phyloP scores from a whole-genome alignment of 1,284 basidiomycete genomes.

The Cryptococcus neoformans region DNA sequence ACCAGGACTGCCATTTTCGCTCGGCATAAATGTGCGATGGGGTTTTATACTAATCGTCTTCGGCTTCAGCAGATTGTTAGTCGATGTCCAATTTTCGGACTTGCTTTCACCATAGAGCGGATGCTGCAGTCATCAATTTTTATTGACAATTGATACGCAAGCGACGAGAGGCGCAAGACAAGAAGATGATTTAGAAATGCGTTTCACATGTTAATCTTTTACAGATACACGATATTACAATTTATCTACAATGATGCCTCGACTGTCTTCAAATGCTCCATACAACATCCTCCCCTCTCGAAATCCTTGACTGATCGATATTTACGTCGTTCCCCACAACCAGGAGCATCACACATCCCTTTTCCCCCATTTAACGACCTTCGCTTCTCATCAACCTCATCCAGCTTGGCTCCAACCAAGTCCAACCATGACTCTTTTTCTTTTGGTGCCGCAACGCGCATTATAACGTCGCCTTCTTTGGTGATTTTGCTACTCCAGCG shows the following conservation, averaged over 20 bases:
- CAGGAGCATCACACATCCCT: slow-evolving; percentile 52
- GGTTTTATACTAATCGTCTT: no score
- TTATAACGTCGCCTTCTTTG: slow-evolving; percentile 15
- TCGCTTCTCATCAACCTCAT: background rate
- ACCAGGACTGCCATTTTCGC: no score
- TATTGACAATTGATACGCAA: no score
- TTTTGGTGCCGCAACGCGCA: slow-evolving; percentile 26
- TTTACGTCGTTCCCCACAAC: slow-evolving; percentile 54
- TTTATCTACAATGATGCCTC: slow-evolving; percentile 21
- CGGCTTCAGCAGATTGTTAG: no score
- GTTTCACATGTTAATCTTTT: no score
- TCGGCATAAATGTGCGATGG: no score
- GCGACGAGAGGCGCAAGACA: no score
- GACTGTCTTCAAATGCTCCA: slow-evolving; percentile 49
- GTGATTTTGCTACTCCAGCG: slow-evolving; percentile 18
- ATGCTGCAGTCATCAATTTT: no score
- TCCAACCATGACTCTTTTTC: slow-evolving; percentile 30
- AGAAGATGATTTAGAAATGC: no score
- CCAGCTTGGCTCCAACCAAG: background rate
- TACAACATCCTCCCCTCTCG: slow-evolving; percentile 57
- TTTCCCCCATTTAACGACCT: background rate
- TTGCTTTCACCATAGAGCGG: no score
- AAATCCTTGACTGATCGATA: slow-evolving; percentile 57
- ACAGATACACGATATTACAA: no score
- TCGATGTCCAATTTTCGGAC: no score